A percentile compares a stretch with the other conserved stretches of the same genome.
Conservation (phyloP, 1,139 yeast species). For the Yamadazyma aaseri region DNA sequence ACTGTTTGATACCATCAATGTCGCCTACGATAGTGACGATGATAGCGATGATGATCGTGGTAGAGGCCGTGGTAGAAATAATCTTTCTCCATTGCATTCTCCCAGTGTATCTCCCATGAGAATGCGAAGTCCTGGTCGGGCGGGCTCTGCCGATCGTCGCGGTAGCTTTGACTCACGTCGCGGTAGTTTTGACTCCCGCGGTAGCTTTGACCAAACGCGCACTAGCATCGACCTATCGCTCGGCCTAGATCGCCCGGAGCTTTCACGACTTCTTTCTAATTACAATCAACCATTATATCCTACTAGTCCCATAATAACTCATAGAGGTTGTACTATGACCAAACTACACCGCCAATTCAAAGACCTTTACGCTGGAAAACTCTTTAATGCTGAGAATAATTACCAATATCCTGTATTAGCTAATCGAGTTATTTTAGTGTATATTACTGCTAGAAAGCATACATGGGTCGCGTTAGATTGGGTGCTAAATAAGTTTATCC, state of each 20-base stretch:
- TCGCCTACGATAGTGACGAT: slow-evolving; percentile 15
- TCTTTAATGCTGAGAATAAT: slow-evolving; percentile 22
- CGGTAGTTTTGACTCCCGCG: background rate
- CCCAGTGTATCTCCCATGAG: slow-evolving; percentile 16
- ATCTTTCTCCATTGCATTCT: slow-evolving; percentile 19
- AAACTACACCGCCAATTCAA: slow-evolving; percentile 46
- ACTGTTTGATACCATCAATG: slow-evolving; percentile 24
- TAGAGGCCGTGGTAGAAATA: slow-evolving; percentile 17
- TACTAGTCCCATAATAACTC: slow-evolving; percentile 50
- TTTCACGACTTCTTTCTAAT: slow-evolving; percentile 10
- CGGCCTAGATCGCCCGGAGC: too few relatives aligned
- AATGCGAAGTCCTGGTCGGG: slow-evolving; percentile 6
- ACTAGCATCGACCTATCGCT: slow-evolving; percentile 1
- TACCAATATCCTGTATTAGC: slow-evolving; percentile 43
- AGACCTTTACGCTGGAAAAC: slow-evolving; percentile 31
- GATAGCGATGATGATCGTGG: slow-evolving; percentile 8
- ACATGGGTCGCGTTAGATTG: slow-evolving; percentile 83
- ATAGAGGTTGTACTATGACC: slow-evolving; percentile 51
- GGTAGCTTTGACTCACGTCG: background rate
- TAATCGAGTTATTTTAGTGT: slow-evolving; percentile 56
- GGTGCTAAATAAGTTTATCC: slow-evolving; percentile 50
- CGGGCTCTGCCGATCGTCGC: background rate
- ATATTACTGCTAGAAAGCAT: slow-evolving; percentile 67
- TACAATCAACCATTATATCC: slow-evolving; percentile 34
- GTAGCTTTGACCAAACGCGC: too few relatives aligned